A percentile compares a stretch with the other conserved stretches of the same genome.
Evolutionary conservation across 768 basidiomycete genomes (phyloP).

Genomic region (Sporobolomyces phaffii): DNA sequence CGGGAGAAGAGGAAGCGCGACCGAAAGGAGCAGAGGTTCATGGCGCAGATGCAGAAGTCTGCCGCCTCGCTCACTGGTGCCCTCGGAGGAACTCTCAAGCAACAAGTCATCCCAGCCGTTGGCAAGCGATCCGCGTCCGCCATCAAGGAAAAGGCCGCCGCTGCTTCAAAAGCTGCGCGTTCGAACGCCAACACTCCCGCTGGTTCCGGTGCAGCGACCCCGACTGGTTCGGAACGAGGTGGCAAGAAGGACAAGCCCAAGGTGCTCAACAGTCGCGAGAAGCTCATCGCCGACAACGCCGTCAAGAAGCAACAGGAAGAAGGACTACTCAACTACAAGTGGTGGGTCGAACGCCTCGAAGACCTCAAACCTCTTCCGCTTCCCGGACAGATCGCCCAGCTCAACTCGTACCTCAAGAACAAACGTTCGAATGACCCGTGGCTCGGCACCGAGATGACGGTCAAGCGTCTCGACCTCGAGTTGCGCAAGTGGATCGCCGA

Average conservation of each 20-base stretch:
- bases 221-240: slow-evolving; percentile 30
- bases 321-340: slow-evolving; percentile 44
- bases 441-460: slow-evolving; percentile 54
- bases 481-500: slow-evolving; percentile 56
- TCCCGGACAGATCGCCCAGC: slow-evolving; percentile 45
- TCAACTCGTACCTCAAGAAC: slow-evolving; percentile 52
- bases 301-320: slow-evolving; percentile 35
- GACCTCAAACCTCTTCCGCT: slow-evolving; percentile 46
- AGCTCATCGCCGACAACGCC: slow-evolving; percentile 39
- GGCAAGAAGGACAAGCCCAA: slow-evolving; percentile 47
- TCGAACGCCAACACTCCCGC: slow-evolving; percentile 18
- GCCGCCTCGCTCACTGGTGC: slow-evolving; percentile 64
- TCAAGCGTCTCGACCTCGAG: slow-evolving; percentile 56
- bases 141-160: slow-evolving; percentile 24
- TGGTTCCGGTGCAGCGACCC: slow-evolving; percentile 17
- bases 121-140: slow-evolving; percentile 37
- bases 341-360: slow-evolving; percentile 56
- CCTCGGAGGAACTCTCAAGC: slow-evolving; percentile 54
- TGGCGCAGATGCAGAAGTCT: slow-evolving; percentile 56
- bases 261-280: slow-evolving; percentile 48
- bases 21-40: slow-evolving; percentile 56
- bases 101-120: slow-evolving; percentile 55
- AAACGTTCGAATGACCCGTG: slow-evolving; percentile 49
- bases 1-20: slow-evolving; percentile 49
- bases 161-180: background rate